Percentiles rank a stretch among this genome's conserved stretches.
Conservation (phyloP, 192 early-diverging fungal genomes). For the Backusella circina region DNA sequence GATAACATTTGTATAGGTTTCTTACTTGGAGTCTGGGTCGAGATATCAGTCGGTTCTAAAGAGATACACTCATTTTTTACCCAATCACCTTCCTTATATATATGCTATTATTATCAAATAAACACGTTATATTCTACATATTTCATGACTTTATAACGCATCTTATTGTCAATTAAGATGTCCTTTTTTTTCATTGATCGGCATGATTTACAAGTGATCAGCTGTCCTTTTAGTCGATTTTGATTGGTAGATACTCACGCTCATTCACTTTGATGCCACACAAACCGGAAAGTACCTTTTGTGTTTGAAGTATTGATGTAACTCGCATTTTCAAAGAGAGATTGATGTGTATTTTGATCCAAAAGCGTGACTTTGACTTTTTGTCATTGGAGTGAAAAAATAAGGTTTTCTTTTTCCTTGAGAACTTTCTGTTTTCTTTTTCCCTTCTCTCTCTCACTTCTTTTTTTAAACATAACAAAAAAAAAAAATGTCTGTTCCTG, state of each 20-base stretch:
- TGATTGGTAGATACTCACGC: not conserved
- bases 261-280: not conserved
- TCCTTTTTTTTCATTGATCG: not conserved
- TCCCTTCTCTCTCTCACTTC: not conserved
- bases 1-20: not conserved
- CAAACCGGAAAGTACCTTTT: not conserved
- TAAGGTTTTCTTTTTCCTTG: not conserved
- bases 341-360: not conserved
- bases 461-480: not conserved
- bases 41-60: conserved; percentile 24
- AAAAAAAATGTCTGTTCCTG: not conserved
- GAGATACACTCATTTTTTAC: not conserved
- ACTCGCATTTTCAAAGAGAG: too few species aligned
- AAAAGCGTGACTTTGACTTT: not conserved
- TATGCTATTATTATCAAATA: not conserved
- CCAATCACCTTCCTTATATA: not conserved
- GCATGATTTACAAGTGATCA: not conserved
- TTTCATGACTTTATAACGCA: too few species aligned
- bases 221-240: not conserved
- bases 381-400: not conserved
- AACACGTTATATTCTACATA: not conserved
- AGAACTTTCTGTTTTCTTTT: not conserved
- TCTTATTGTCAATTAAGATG: not conserved
- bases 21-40: conserved; percentile 24
- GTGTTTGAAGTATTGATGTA: not conserved